Percentiles rank a stretch among this genome's conserved stretches.
These are phyloP conservation scores for Amanita fuliginea DNA, from an alignment of 768 basidiomycete genomes.

Conservation along the genomic window DNA sequence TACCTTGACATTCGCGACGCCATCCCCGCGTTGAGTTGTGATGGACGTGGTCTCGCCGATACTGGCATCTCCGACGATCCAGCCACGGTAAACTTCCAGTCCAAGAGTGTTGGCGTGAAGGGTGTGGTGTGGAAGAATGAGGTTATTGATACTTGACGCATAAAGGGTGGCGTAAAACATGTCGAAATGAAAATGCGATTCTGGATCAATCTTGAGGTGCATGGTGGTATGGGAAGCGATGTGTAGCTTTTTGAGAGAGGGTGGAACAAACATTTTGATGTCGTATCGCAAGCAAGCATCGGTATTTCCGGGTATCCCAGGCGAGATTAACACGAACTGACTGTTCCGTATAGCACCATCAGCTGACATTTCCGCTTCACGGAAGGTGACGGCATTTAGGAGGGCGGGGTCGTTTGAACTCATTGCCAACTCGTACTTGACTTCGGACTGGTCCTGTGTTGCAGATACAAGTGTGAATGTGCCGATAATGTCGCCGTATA, in stretches of 20 bases:
- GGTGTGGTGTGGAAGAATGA: constrained; percentile 33
- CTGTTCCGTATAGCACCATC: constrained; percentile 21
- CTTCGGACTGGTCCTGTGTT: constrained; percentile 24
- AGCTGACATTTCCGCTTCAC: constrained; percentile 22
- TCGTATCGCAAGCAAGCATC: constrained; percentile 44
- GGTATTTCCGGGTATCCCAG: constrained; percentile 13
- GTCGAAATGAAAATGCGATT: constrained; percentile 30
- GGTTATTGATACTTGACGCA: constrained; percentile 22
- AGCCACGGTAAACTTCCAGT: constrained; percentile 42
- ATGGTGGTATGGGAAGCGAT: constrained; percentile 29
- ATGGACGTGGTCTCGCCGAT: constrained; percentile 29
- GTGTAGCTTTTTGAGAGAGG: constrained; percentile 35
- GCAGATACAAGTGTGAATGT: constrained; percentile 39
- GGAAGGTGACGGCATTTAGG: constrained; percentile 26
- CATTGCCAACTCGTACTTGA: constrained; percentile 40
- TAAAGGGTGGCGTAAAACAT: constrained; percentile 34
- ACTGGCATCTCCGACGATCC: constrained; percentile 50
- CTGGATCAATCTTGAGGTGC: constrained; percentile 39
- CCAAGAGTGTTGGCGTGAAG: constrained; percentile 27
- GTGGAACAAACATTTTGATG: constrained; percentile 38
- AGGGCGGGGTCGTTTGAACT: constrained; percentile 29
- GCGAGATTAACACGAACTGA: constrained; percentile 27
- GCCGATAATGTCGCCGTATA: constrained; percentile 37
- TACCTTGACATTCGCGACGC: constrained; percentile 35
- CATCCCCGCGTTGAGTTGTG: constrained; percentile 39